Percentiles rank a stretch among this genome's conserved stretches.
These are phyloP conservation scores for Amaranthus tricolor DNA, from an alignment of 179 eudicot species.

Conservation along the genomic window DNA sequence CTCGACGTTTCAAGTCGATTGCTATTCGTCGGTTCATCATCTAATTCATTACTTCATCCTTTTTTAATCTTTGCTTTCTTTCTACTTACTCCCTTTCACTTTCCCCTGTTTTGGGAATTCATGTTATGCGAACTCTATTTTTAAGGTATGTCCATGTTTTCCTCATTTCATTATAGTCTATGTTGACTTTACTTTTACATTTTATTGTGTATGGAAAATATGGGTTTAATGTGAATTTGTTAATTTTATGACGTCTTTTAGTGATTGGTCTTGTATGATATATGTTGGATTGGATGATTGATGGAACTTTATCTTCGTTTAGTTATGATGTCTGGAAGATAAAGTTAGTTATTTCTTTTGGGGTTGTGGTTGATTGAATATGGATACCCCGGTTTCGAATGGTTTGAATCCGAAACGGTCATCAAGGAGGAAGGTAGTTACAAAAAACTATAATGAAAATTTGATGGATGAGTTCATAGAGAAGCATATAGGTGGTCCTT, in stretches of 20 bases:
- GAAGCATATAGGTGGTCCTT: slow-evolving; percentile 57
- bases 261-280: background rate
- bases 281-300: slow-evolving; percentile 7
- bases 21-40: background rate
- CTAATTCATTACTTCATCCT: background rate
- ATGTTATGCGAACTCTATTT: background rate
- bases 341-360: background rate
- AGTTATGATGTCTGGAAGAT: slow-evolving; percentile 14
- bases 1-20: background rate
- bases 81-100: background rate
- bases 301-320: background rate
- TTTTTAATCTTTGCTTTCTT: slow-evolving; percentile 7
- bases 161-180: background rate
- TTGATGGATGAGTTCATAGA: slow-evolving; percentile 85
- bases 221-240: background rate
- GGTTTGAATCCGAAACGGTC: slow-evolving; percentile 51
- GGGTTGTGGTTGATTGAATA: slow-evolving; percentile 20
- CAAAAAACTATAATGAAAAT: slow-evolving; percentile 67
- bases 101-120: slow-evolving; percentile 1
- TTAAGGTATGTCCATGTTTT: slow-evolving; percentile 25
- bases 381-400: slow-evolving; percentile 48
- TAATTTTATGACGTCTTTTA: background rate
- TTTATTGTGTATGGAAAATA: background rate
- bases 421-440: slow-evolving; percentile 53
- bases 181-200: background rate